Conservation (phyloP, 108 stramenopile genomes). For the Stephanodiscus minutulus region DNA sequence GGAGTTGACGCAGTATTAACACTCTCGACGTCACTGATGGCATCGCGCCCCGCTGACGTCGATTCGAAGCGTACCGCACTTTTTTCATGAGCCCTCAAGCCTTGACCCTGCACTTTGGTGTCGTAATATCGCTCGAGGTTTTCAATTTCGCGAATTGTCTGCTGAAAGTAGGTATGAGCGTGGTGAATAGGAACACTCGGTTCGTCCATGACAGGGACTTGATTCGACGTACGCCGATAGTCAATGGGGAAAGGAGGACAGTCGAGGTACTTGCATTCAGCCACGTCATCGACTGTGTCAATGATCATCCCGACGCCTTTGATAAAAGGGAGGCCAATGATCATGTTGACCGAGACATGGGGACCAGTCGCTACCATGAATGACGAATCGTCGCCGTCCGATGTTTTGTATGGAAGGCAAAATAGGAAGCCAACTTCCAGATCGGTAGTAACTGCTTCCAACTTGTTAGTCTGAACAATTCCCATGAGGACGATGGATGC, state of each 20-base stretch:
- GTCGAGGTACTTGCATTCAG: not conserved
- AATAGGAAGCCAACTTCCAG: constrained; percentile 1
- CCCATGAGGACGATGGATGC: not conserved
- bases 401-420: not conserved
- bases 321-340: constrained; percentile 15
- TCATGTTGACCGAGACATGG: constrained; percentile 13
- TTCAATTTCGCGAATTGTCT: not conserved
- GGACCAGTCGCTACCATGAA: constrained; percentile 2
- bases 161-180: no score
- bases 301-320: not conserved
- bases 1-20: no score
- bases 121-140: not conserved
- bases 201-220: not conserved
- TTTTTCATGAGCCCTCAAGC: no score
- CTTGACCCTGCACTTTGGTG: no score
- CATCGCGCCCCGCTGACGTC: no score
- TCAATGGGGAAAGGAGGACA: not conserved
- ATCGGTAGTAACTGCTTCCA: constrained; percentile 4
- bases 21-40: no score
- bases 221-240: not conserved
- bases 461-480: not conserved
- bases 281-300: not conserved
- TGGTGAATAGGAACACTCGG: not conserved
- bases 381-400: not conserved
- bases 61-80: no score